These are phyloP conservation scores for Coprinopsis cinerea DNA, from an alignment of 768 basidiomycete species.

Conservation along the genomic window DNA sequence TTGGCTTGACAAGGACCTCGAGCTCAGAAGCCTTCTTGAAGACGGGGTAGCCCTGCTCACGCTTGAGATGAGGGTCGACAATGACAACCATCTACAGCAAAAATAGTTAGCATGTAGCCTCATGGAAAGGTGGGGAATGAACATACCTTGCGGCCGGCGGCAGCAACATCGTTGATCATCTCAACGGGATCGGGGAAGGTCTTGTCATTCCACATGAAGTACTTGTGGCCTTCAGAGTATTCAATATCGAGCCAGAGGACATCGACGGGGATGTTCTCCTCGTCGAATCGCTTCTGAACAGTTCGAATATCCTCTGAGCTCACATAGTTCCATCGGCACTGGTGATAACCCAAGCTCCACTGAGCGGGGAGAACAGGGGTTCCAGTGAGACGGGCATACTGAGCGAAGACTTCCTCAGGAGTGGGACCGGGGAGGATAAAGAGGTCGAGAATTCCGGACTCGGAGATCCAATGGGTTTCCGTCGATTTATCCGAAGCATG, in stretches of 20 bases:
- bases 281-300: constrained; percentile 86
- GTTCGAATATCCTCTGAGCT: constrained; percentile 81
- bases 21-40: constrained; percentile 81
- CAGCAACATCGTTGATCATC: constrained; percentile 89
- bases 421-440: constrained; percentile 92
- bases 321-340: constrained; percentile 98
- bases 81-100: constrained; percentile 88
- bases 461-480: constrained; percentile 94
- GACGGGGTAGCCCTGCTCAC: constrained; percentile 68
- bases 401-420: constrained; percentile 73
- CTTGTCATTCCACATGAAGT: constrained; percentile 95
- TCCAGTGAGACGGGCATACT: constrained; percentile 84
- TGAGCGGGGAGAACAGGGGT: constrained; percentile 82
- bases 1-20: constrained; percentile 77
- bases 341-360: constrained; percentile 93
- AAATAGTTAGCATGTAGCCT: constrained; percentile 6
- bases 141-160: constrained; percentile 73
- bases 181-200: constrained; percentile 91
- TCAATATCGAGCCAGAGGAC: constrained; percentile 98
- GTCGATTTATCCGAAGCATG: constrained; percentile 65
- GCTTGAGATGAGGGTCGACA: constrained; percentile 94
- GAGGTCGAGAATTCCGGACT: constrained; percentile 92
- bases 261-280: constrained; percentile 91
- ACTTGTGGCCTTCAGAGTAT: constrained; percentile 89
- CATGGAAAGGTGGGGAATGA: neutral